Evolutionary conservation across 768 basidiomycete genomes (phyloP).

Genomic region (Pisolithus marmoratus): DNA sequence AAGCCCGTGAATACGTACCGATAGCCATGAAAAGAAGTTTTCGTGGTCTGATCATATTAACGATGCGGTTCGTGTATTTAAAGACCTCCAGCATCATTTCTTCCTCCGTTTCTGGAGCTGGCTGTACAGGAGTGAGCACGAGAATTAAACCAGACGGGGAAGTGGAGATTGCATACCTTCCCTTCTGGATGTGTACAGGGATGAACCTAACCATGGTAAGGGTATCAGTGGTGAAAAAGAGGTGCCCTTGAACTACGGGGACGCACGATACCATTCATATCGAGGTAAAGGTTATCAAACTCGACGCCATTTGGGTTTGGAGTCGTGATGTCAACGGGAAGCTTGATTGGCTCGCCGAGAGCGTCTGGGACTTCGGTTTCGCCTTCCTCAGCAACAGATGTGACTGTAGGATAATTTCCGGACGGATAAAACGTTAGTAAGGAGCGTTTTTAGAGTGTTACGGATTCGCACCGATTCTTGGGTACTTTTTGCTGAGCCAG

Average conservation of each 20-base stretch:
- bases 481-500: conserved; percentile 98
- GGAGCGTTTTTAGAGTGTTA: not conserved
- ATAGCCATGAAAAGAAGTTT: conserved; percentile 98
- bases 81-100: conserved; percentile 99
- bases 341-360: conserved; percentile 58
- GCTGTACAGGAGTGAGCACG: conserved; percentile 38
- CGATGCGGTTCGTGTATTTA: conserved; percentile 92
- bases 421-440: not conserved
- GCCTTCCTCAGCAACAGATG: conserved; percentile 80
- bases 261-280: conserved; percentile 98
- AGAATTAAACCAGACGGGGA: not conserved
- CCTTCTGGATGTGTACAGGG: conserved; percentile 99
- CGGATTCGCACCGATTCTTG: conserved; percentile 75
- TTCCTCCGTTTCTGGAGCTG: conserved; percentile 94
- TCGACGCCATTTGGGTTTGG: conserved; percentile 95
- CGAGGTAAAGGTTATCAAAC: conserved; percentile 94
- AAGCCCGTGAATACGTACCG: conserved; percentile 45
- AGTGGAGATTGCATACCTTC: conserved; percentile 45
- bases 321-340: conserved; percentile 72
- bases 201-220: conserved; percentile 58
- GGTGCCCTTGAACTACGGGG: not conserved
- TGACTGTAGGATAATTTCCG: conserved; percentile 38
- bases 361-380: conserved; percentile 62
- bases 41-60: conserved; percentile 93
- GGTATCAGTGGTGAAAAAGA: not conserved